A percentile compares a stretch with the other conserved stretches of the same genome.
These are phyloP conservation scores for Furcasterigmium furcatum DNA, from an alignment of 2,329 filamentous ascomycete species.

Conservation along the genomic window DNA sequence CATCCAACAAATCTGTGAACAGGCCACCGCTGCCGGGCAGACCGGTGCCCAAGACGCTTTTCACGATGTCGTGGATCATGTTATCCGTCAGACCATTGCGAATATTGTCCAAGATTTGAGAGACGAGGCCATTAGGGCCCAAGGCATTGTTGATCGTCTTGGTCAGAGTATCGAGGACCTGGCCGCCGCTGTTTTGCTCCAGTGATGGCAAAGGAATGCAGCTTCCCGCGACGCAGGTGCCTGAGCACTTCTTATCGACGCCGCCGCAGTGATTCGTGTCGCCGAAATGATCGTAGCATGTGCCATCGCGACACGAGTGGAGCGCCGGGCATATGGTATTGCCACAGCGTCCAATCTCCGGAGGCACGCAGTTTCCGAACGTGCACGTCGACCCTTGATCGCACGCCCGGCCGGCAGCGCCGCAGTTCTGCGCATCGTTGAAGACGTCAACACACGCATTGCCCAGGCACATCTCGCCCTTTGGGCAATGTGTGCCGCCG, in stretches of 20 bases:
- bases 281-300: background rate
- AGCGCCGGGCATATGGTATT: background rate
- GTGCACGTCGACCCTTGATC: background rate
- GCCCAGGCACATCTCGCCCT: background rate
- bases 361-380: background rate
- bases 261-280: background rate
- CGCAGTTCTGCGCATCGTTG: background rate
- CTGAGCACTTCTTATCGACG: background rate
- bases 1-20: background rate
- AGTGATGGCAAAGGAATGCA: background rate
- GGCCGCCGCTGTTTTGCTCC: background rate
- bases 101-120: background rate
- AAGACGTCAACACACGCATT: background rate
- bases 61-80: background rate
- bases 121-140: background rate
- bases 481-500: background rate
- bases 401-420: background rate
- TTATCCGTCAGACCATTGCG: background rate
- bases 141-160: background rate
- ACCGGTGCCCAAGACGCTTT: background rate
- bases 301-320: background rate
- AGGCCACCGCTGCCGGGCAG: background rate
- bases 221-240: background rate
- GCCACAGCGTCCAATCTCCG: background rate
- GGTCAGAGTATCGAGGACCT: background rate